Evolutionary conservation across 306 rosid species (phyloP).

Genomic region (Citrullus colocynthis): DNA sequence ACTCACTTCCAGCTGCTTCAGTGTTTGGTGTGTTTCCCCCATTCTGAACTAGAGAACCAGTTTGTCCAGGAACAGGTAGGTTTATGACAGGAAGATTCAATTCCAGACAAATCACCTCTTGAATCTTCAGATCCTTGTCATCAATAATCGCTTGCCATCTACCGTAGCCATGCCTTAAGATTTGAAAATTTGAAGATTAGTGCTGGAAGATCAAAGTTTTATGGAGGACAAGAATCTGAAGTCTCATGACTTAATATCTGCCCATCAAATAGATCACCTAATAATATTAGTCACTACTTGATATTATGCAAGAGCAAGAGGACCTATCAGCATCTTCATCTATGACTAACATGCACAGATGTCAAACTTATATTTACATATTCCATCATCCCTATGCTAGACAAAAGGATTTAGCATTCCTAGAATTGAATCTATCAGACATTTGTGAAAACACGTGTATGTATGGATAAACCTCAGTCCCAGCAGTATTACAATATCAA

Average conservation of each 20-base stretch:
- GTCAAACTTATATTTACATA: not conserved
- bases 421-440: not conserved
- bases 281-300: not conserved
- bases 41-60: slow-evolving; percentile 46
- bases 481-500: not conserved
- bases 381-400: not conserved
- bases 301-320: not conserved
- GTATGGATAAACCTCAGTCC: not conserved
- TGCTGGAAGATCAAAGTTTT: not conserved
- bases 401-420: not conserved
- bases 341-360: not conserved
- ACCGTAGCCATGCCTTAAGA: slow-evolving; percentile 87
- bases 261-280: not conserved
- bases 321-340: not conserved
- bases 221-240: not conserved
- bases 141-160: slow-evolving; percentile 98
- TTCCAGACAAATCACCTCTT: slow-evolving; percentile 86
- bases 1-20: slow-evolving; percentile 37
- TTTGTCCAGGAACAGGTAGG: slow-evolving; percentile 60
- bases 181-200: slow-evolving; percentile 12
- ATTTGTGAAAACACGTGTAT: not conserved
- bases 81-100: slow-evolving; percentile 77
- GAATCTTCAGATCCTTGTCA: slow-evolving; percentile 82
- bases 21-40: slow-evolving; percentile 31
- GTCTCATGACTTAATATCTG: not conserved